phyloP scores from a whole-genome alignment of 2,329 filamentous ascomycete species.

The Fusarium proliferatum region DNA sequence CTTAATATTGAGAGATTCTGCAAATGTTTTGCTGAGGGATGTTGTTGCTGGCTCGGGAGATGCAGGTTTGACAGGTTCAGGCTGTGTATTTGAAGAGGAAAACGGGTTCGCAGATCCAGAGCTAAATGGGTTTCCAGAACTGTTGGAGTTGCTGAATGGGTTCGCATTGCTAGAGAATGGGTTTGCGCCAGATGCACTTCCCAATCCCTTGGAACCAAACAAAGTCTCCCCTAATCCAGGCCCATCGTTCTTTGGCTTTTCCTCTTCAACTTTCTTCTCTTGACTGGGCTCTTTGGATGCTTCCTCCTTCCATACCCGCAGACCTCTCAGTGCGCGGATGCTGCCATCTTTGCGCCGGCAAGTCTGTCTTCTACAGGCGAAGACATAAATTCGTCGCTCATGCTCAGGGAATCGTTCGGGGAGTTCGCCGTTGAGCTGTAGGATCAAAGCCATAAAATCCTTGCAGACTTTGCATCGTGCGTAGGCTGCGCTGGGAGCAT shows the following conservation, averaged over 20 bases:
- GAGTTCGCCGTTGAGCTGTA: slow-evolving; percentile 92
- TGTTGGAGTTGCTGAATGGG: slow-evolving; percentile 56
- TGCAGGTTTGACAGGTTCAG: slow-evolving; percentile 48
- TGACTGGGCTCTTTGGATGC: slow-evolving; percentile 42
- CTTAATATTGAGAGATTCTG: slow-evolving; percentile 81
- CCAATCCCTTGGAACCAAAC: slow-evolving; percentile 71
- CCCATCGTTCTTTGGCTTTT: slow-evolving; percentile 51
- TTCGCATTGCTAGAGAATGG: slow-evolving; percentile 69
- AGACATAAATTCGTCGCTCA: slow-evolving; percentile 88
- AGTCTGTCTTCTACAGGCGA: slow-evolving; percentile 79
- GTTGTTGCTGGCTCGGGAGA: slow-evolving; percentile 44
- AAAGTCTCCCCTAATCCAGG: slow-evolving; percentile 72
- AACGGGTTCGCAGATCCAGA: slow-evolving; percentile 47
- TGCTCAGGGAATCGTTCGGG: slow-evolving; percentile 88
- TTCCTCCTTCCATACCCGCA: slow-evolving; percentile 64
- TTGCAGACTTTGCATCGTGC: slow-evolving; percentile 91
- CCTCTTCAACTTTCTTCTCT: slow-evolving; percentile 48
- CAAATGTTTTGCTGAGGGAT: slow-evolving; percentile 70
- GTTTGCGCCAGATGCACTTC: slow-evolving; percentile 58
- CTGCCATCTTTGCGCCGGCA: slow-evolving; percentile 88
- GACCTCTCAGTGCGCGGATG: slow-evolving; percentile 78
- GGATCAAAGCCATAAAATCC: slow-evolving; percentile 81
- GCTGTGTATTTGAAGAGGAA: slow-evolving; percentile 48
- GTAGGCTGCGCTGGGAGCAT: slow-evolving; percentile 78
- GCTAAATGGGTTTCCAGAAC: slow-evolving; percentile 49